Evolutionary conservation across 768 basidiomycete species (phyloP), one percentile per base, ranked within the genome.

Genomic region (Lactarius psammicola): DNA sequence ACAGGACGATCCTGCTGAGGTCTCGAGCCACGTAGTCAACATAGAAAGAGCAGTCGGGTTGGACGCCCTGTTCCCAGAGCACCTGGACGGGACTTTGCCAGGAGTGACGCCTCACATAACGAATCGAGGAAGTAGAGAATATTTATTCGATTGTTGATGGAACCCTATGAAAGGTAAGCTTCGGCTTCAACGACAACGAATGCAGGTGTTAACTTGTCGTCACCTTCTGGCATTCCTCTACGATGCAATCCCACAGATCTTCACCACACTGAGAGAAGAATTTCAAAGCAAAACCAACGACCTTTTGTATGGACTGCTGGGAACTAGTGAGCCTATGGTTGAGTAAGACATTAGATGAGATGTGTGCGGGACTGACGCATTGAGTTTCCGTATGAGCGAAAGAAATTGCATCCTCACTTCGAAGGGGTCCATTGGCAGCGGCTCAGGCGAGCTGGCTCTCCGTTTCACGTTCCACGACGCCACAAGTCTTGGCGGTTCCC

Each of bases 61-160:
- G 74, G 38, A 78, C 78, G 31, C 73, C 70, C 8, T 76, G 77
- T 26, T n/a, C 78, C 78, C 56, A 78, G 72, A 3, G 79, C 75
- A 31, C 74, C 79, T 4, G 83, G 78, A 58, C 84, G 83, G 0
- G 87, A 84, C 70, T 85, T 88, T 56, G 86, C 85, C 38, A 89
- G 79, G 3, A 91, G 80, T 36, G 86, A 92, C 0, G 86, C 83
- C 72, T 93, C 92, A 75, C 90, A 94, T 15, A 97, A 81, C 0
- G 90, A 87, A 75, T 96, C 94, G 51, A 98, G 84, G 73, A 95
- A 87, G 75, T 96, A 94, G 0, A 97, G 79, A 66, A 96, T 88
- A 75, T 97, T 97, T 71, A 98, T 95, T n/a, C 93, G 82, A 34
- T 89, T 86, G 75, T 97, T 95, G 23, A 96, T 86, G 0, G 90